Evolutionary conservation across 1,284 basidiomycete species (phyloP).

Genomic region (Apiotrichum gracile): DNA sequence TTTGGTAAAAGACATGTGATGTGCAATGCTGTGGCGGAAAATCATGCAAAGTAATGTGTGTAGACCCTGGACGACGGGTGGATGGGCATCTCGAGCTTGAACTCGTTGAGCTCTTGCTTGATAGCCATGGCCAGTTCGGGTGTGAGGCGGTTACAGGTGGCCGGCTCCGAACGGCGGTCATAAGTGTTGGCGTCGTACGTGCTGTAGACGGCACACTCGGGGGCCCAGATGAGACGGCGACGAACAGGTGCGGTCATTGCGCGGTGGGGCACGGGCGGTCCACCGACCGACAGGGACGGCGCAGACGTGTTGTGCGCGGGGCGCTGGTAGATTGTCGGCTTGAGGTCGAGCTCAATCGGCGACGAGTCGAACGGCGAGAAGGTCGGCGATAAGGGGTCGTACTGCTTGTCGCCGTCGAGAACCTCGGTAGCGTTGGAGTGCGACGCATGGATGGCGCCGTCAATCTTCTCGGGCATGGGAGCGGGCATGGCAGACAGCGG

Average conservation of each 20-base stretch:
- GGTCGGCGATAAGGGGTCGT: slow-evolving; percentile 54
- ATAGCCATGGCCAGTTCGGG: slow-evolving; percentile 90
- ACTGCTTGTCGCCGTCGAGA: slow-evolving; percentile 18
- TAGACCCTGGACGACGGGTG: slow-evolving; percentile 80
- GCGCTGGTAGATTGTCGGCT: slow-evolving; percentile 19
- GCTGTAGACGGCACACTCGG: slow-evolving; percentile 87
- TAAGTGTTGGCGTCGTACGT: slow-evolving; percentile 88
- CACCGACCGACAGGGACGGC: slow-evolving; percentile 65
- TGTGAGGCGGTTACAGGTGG: slow-evolving; percentile 92
- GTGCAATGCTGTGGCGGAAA: not conserved
- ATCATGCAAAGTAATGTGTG: slow-evolving; percentile 58
- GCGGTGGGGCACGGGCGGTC: slow-evolving; percentile 32
- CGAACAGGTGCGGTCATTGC: slow-evolving; percentile 35
- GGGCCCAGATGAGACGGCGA: slow-evolving; percentile 79
- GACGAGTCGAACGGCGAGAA: slow-evolving; percentile 49
- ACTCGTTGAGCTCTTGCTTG: slow-evolving; percentile 93
- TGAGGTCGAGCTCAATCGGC: slow-evolving; percentile 15
- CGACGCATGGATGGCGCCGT: slow-evolving; percentile 66
- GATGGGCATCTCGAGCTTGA: slow-evolving; percentile 98
- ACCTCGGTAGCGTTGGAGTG: slow-evolving; percentile 8
- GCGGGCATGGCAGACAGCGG: slow-evolving; percentile 71
- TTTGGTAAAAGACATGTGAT: not conserved
- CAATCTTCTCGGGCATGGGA: slow-evolving; percentile 75
- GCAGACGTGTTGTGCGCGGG: slow-evolving; percentile 58
- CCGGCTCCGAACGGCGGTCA: slow-evolving; percentile 89